Conservation (phyloP, 2,329 filamentous ascomycete species). For the Eutypella sp. region DNA sequence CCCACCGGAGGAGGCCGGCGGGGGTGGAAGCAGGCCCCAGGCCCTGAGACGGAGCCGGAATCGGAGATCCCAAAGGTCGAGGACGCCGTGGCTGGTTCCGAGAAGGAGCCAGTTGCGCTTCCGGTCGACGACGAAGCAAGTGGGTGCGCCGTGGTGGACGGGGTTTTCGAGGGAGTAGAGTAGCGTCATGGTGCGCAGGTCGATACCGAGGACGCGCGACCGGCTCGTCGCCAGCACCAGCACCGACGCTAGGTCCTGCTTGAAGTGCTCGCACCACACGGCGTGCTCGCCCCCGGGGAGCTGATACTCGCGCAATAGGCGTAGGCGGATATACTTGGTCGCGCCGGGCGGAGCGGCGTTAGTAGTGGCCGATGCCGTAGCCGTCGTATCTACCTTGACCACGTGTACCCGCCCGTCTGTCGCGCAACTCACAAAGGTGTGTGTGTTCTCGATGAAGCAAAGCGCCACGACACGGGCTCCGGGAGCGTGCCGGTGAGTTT, state of each 20-base stretch:
- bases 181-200: slow-evolving; percentile 79
- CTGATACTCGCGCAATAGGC: slow-evolving; percentile 72
- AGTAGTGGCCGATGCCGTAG: too few species aligned
- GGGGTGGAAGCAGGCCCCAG: slow-evolving; percentile 80
- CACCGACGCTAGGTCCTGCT: slow-evolving; percentile 73
- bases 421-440: slow-evolving; percentile 87
- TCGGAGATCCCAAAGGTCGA: slow-evolving; percentile 95
- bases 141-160: slow-evolving; percentile 85
- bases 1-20: slow-evolving; percentile 26
- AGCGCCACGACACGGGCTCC: slow-evolving; percentile 73
- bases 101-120: slow-evolving; percentile 86
- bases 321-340: slow-evolving; percentile 73
- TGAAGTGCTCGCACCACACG: slow-evolving; percentile 90
- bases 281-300: slow-evolving; percentile 70
- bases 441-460: slow-evolving; percentile 89
- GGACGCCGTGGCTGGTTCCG: slow-evolving; percentile 86
- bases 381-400: slow-evolving; percentile 65
- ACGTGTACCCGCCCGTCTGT: slow-evolving; percentile 88
- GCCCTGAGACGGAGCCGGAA: slow-evolving; percentile 83
- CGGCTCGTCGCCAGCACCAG: slow-evolving; percentile 82
- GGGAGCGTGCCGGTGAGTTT: slow-evolving; percentile 72
- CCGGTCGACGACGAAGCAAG: slow-evolving; percentile 82
- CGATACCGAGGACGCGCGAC: slow-evolving; percentile 77
- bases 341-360: too few species aligned
- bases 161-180: slow-evolving; percentile 81